phyloP scores from a whole-genome alignment of 2,329 filamentous ascomycete species.

The Fusarium tanahbumbuense region DNA sequence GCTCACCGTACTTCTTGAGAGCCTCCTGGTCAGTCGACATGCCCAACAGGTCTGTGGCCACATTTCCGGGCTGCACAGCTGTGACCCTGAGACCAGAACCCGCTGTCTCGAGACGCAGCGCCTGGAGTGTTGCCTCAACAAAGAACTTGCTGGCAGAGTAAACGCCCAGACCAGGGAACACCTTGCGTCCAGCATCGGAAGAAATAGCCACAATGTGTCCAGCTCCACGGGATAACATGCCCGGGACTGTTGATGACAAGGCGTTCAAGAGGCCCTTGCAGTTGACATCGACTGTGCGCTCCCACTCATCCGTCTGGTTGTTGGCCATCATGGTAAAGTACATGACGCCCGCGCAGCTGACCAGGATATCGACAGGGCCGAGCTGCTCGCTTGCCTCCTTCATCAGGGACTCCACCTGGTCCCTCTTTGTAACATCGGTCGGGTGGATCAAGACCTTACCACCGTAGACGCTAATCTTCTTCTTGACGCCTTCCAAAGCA shows the following conservation, averaged over 20 bases:
- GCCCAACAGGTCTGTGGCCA: constrained; percentile 75
- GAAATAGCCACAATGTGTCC: constrained; percentile 86
- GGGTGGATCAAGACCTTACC: constrained; percentile 75
- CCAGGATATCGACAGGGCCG: constrained; percentile 81
- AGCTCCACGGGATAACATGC: constrained; percentile 74
- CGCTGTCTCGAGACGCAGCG: constrained; percentile 79
- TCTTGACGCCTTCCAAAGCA: constrained; percentile 75
- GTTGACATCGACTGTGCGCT: constrained; percentile 85
- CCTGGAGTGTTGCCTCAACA: constrained; percentile 83
- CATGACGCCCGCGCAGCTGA: constrained; percentile 86
- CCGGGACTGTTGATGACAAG: constrained; percentile 74
- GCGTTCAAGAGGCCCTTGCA: constrained; percentile 85
- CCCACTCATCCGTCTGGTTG: constrained; percentile 78
- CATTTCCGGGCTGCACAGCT: constrained; percentile 81
- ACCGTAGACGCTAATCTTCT: constrained; percentile 65
- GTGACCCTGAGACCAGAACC: constrained; percentile 79
- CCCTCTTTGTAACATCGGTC: constrained; percentile 77
- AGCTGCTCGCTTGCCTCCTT: constrained; percentile 68
- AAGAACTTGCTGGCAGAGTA: constrained; percentile 90
- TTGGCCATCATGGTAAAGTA: constrained; percentile 92
- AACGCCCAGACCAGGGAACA: constrained; percentile 83
- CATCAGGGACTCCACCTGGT: constrained; percentile 75
- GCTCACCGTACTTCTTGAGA: constrained; percentile 81
- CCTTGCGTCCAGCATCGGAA: constrained; percentile 83
- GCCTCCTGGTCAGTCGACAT: constrained; percentile 83